A percentile compares a stretch with the other conserved stretches of the same genome.
phyloP scores from a whole-genome alignment of 148 eudicot species.

The Linanthus parryae region DNA sequence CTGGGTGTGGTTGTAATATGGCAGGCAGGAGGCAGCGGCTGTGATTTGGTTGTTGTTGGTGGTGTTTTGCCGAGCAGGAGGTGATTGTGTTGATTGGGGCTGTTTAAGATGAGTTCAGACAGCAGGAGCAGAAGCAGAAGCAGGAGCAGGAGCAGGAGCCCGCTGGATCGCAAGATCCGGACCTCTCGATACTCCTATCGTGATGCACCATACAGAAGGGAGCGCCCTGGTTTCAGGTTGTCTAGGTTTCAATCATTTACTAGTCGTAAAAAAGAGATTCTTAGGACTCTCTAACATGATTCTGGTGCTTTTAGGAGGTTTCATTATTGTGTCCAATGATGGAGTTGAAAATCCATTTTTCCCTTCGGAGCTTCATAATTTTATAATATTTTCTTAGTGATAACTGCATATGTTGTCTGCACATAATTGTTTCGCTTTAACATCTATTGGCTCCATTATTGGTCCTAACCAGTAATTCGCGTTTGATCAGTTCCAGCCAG shows the following conservation, averaged over 20 bases:
- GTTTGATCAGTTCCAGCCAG: constrained; percentile 39
- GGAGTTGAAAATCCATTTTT: too few relatives aligned
- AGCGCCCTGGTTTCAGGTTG: constrained; percentile 95
- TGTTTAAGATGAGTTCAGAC: constrained; percentile 66
- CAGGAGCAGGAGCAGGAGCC: constrained; percentile 87
- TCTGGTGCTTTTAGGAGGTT: neutral
- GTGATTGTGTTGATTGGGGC: constrained; percentile 31
- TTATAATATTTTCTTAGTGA: too few relatives aligned
- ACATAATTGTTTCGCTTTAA: too few relatives aligned
- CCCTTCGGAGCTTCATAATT: too few relatives aligned
- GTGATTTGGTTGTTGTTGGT: constrained; percentile 52
- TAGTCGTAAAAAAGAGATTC: constrained; percentile 5
- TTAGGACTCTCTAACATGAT: neutral
- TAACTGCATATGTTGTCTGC: too few relatives aligned
- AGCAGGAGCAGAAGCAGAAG: constrained; percentile 36
- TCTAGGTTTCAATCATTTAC: constrained; percentile 31
- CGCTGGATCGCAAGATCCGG: constrained; percentile 75
- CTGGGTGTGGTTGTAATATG: constrained; percentile 63
- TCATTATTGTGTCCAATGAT: too few relatives aligned
- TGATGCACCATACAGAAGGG: constrained; percentile 95
- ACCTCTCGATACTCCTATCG: constrained; percentile 72
- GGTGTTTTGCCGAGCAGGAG: constrained; percentile 27
- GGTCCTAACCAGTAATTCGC: neutral
- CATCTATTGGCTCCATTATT: neutral
- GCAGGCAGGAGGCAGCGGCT: constrained; percentile 61